Evolutionary conservation across 2,329 filamentous ascomycete genomes (phyloP), one percentile per base, ranked within the genome.

Genomic region (Exserohilum turcica): DNA sequence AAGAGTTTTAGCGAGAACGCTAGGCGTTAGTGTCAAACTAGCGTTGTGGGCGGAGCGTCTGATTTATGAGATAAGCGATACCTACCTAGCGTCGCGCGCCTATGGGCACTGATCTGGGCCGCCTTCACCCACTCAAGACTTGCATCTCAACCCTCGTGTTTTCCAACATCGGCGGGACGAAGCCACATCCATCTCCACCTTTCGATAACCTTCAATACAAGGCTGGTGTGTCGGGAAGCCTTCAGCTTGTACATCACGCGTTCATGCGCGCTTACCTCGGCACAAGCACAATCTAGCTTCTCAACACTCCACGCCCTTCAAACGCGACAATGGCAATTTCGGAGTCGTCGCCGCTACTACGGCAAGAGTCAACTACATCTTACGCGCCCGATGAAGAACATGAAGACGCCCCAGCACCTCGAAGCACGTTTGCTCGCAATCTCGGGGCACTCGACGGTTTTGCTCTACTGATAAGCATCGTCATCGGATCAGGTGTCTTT

Each of bases 401-500:
- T 5, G 57, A 63, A 9, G 51, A 54, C 5, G 43, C 53, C n/a
- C 52, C 54, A 5, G 35, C 56, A 12, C 57, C 61, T 6, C 63
- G 50, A 28, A 63, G 63, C n/a, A 73, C 67, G 2, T 74, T 74
- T 48, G 70, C 72, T 6, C 63, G 63, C 32, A 70, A 64, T 38
- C 62, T 74, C 13, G 50, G 63, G 44, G 66, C 72, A 5, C 43
- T 68, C 2, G 69, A 74, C 37, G 72, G 68, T 15, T 87, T 86
- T 59, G 84, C 81, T 15, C 84, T 87, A 42, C 77, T 87, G 47
- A 81, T 87, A 60, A 84, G 82, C 71, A 86, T 87, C 61, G 84
- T 87, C 36, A 86, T 87, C 47, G 85, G 85, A 18, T 85, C 83
- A 36, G 85, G 85, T 42, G 80, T 88, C 18, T 88, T 88, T 61